phyloP scores from a whole-genome alignment of 306 rosid genomes.

The Acacia confusa region DNA sequence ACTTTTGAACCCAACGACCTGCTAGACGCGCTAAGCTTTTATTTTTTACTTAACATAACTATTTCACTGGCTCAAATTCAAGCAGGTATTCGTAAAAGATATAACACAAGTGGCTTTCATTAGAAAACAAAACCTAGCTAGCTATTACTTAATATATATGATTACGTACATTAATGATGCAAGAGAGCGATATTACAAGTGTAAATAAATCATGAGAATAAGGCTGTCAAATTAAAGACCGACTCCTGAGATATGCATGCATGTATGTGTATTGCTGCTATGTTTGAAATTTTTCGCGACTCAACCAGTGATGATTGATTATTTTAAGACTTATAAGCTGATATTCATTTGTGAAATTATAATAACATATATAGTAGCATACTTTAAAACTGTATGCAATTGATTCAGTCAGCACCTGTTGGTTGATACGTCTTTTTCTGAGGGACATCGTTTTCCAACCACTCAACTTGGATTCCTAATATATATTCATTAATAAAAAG shows the following conservation, averaged over 20 bases:
- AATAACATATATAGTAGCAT: neutral
- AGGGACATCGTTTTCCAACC: neutral
- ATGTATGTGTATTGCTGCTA: neutral
- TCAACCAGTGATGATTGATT: neutral
- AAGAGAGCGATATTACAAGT: neutral
- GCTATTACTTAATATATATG: neutral
- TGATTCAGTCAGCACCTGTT: neutral
- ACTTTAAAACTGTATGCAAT: neutral
- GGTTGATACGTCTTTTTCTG: neutral
- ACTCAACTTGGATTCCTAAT: neutral
- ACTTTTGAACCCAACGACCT: neutral
- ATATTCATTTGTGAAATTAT: neutral
- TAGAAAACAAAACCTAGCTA: neutral
- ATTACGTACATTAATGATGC: neutral
- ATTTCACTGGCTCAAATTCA: too few relatives aligned
- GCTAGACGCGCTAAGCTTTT: neutral
- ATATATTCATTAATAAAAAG: neutral
- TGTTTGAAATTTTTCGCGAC: neutral
- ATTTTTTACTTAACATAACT: too few relatives aligned
- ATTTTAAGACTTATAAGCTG: neutral
- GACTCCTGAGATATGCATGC: neutral
- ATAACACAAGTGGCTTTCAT: neutral
- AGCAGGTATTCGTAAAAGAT: neutral
- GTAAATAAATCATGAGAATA: neutral
- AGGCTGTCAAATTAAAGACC: neutral